phyloP scores from a whole-genome alignment of 495 filamentous ascomycete genomes.

The Aspergillus leporis region DNA sequence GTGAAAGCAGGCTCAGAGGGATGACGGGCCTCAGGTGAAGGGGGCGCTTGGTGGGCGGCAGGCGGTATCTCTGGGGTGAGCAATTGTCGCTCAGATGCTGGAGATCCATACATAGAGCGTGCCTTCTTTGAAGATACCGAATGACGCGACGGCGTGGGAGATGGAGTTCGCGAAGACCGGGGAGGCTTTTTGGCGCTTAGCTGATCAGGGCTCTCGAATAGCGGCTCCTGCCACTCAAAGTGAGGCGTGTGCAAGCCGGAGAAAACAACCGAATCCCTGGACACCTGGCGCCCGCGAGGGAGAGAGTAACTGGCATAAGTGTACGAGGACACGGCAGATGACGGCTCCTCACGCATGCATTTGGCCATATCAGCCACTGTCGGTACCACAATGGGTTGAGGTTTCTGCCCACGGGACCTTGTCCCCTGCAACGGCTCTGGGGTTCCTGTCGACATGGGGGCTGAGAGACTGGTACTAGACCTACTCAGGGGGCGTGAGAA shows the following conservation, averaged over 20 bases:
- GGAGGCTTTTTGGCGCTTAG: slow-evolving; percentile 41
- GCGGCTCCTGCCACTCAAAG: slow-evolving; percentile 62
- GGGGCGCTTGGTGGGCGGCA: slow-evolving; percentile 6
- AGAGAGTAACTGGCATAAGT: slow-evolving; percentile 81
- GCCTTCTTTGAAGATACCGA: slow-evolving; percentile 35
- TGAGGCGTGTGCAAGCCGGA: slow-evolving; percentile 59
- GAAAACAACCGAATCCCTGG: slow-evolving; percentile 67
- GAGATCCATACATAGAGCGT: slow-evolving; percentile 37
- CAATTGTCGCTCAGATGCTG: slow-evolving; percentile 19
- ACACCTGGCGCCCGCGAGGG: slow-evolving; percentile 75
- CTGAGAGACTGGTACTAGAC: slow-evolving; percentile 62
- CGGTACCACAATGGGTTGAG: slow-evolving; percentile 41
- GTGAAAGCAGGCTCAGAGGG: slow-evolving; percentile 10
- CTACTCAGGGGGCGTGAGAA: slow-evolving; percentile 90
- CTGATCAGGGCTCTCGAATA: slow-evolving; percentile 45
- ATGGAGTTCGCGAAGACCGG: slow-evolving; percentile 37
- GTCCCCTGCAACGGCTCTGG: slow-evolving; percentile 21
- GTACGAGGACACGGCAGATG: slow-evolving; percentile 66
- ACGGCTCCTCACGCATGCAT: slow-evolving; percentile 33
- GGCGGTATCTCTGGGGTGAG: slow-evolving; percentile 21
- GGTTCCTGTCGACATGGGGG: slow-evolving; percentile 30
- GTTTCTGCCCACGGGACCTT: slow-evolving; percentile 33
- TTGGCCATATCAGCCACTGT: slow-evolving; percentile 23
- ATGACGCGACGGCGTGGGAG: slow-evolving; percentile 28
- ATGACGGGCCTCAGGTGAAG: slow-evolving; percentile 18